Conservation (phyloP, 2,329 filamentous ascomycete genomes). For the Emericellopsis atlantica region DNA sequence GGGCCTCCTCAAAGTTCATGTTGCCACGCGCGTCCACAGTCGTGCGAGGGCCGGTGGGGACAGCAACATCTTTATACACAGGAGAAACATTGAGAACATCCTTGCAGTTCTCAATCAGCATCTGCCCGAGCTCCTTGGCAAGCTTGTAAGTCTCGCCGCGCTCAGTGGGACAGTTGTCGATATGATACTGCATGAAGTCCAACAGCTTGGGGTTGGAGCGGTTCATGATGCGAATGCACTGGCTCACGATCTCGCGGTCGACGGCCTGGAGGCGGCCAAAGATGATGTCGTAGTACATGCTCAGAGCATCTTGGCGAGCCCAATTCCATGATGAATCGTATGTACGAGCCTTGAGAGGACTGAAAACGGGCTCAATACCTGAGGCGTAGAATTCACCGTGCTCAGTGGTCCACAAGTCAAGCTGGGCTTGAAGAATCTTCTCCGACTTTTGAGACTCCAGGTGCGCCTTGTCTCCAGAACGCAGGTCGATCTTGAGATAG, state of each 20-base stretch:
- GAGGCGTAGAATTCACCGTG: slow-evolving; percentile 94
- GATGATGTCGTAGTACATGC: slow-evolving; percentile 99
- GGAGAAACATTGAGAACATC: slow-evolving; percentile 76
- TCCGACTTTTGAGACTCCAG: slow-evolving; percentile 75
- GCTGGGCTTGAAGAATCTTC: slow-evolving; percentile 77
- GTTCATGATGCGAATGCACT: slow-evolving; percentile 99
- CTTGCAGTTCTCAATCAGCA: slow-evolving; percentile 95
- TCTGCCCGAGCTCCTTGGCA: slow-evolving; percentile 86
- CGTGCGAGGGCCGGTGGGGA: slow-evolving; percentile 86
- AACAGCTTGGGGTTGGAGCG: slow-evolving; percentile 89
- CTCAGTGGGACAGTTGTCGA: slow-evolving; percentile 95
- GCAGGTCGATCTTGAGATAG: slow-evolving; percentile 94
- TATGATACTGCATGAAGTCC: slow-evolving; percentile 99
- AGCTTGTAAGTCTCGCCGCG: slow-evolving; percentile 95
- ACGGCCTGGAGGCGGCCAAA: slow-evolving; percentile 88
- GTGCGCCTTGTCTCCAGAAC: slow-evolving; percentile 90
- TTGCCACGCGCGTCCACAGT: slow-evolving; percentile 88
- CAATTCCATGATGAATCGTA: slow-evolving; percentile 99
- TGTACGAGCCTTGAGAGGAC: slow-evolving; percentile 80
- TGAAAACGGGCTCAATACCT: slow-evolving; percentile 91
- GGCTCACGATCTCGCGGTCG: slow-evolving; percentile 95
- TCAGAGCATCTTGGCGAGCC: slow-evolving; percentile 92
- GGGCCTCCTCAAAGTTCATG: slow-evolving; percentile 80
- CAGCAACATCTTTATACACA: slow-evolving; percentile 88
- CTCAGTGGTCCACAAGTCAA: slow-evolving; percentile 90